Evolutionary conservation across 768 basidiomycete genomes (phyloP), one percentile per base, ranked within the genome.

Genomic region (Leccinum truebloodii): DNA sequence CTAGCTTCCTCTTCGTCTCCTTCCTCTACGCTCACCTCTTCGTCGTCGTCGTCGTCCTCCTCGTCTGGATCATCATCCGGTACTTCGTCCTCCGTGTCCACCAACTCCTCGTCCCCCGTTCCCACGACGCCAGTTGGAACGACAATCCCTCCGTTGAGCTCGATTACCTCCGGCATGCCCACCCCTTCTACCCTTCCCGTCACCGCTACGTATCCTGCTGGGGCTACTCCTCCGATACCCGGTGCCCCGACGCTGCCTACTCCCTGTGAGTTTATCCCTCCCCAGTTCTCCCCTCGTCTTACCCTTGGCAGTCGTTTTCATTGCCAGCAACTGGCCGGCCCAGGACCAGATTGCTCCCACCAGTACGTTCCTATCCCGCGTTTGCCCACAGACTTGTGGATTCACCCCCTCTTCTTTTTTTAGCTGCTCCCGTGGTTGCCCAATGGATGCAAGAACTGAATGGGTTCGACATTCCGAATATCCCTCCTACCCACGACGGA

Each of bases 381-480:
- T 44, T 46, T 2, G 2, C 20, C 39, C 1, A n/a, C 24, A 1
- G 1, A 22, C 12, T 6, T 30, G 8, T 52, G 9, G 3, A 14
- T 55, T 54, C 12, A 58, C n/a, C 4, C 13, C 22, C 6, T 13
- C 26, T 4, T 6, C 56, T n/a, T 22, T 20, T 12, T n/a, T 20
- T 24, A 65, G 61, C 28, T 13, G 18, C 60, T 24, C 66, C 77
- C 2, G 82, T 92, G 60, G 90, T 94, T n/a, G 62, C 80, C 37
- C 67, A 78, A 61, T 94, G 92, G 92, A 76, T 93, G 83, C 79
- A 83, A 66, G 89, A 93, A 68, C 79, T 95, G 26, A 79, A 90
- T 26, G 88, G 89, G 1, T 79, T 79, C 59, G 55, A 86, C 61
- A 89, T 94, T 60, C 94, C 94, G 1, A 66, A 85, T 60, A 65